phyloP scores from a whole-genome alignment of 805 yeast genomes.

The Kodamaea kakaduensis region DNA sequence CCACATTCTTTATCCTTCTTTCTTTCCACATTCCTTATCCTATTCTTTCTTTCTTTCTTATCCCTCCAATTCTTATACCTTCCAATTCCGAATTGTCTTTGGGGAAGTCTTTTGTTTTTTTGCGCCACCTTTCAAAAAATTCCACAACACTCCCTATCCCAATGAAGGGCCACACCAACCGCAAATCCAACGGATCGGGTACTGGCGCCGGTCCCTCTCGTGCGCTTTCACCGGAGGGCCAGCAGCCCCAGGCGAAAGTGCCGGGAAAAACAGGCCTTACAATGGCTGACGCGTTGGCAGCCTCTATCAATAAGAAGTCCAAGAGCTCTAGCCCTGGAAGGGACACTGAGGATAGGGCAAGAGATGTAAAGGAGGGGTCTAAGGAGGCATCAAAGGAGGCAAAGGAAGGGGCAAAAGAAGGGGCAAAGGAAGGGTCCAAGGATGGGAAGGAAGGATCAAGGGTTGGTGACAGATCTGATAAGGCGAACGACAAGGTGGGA shows the following conservation, averaged over 20 bases:
- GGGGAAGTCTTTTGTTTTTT: constrained; percentile 1
- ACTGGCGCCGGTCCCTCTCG: constrained; percentile 4
- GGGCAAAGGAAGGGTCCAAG: constrained; percentile 40
- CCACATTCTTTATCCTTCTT: too few relatives aligned
- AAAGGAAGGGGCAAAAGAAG: constrained; percentile 7
- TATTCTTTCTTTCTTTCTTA: too few relatives aligned
- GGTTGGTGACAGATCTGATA: too few relatives aligned
- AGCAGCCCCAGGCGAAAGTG: constrained; percentile 4
- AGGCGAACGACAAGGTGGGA: too few relatives aligned
- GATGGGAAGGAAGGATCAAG: too few relatives aligned
- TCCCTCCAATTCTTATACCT: too few relatives aligned
- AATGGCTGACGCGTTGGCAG: constrained; percentile 12
- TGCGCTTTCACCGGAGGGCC: background rate
- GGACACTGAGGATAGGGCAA: constrained; percentile 20
- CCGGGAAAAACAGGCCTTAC: constrained; percentile 41
- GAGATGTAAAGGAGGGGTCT: background rate
- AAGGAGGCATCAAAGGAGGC: background rate
- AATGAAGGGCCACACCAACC: constrained; percentile 24
- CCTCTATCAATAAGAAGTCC: constrained; percentile 3
- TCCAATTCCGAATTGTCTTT: too few relatives aligned
- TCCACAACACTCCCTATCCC: constrained; percentile 5
- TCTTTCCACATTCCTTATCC: too few relatives aligned
- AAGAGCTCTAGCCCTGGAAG: background rate
- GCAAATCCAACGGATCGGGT: constrained; percentile 9
- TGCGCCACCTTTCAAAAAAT: constrained; percentile 5